phyloP scores from a whole-genome alignment of 75 land plant species.

The Cunninghamia lanceolata region DNA sequence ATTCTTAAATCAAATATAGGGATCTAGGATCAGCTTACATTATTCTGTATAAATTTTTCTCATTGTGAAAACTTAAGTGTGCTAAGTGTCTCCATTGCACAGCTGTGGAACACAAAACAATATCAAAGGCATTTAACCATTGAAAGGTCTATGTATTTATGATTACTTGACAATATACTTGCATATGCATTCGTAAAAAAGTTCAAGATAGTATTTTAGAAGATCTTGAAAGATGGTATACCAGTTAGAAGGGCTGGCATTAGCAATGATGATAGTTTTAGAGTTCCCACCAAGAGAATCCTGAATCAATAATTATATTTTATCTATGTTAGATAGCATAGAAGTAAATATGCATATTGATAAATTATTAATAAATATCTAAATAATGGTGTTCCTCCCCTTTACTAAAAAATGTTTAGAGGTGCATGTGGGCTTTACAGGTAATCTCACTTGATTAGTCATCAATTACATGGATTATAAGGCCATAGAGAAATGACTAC shows the following conservation, averaged over 20 bases:
- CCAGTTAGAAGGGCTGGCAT: slow-evolving; percentile 96
- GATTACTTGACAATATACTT: not conserved
- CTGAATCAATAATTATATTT: slow-evolving; percentile 31
- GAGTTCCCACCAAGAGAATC: slow-evolving; percentile 98
- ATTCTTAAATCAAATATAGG: not conserved
- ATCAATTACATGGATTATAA: no score
- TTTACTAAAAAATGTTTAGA: no score
- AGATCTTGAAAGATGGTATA: slow-evolving; percentile 16
- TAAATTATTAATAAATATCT: not conserved
- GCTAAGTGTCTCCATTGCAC: slow-evolving; percentile 89
- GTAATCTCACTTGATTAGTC: no score
- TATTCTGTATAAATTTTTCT: slow-evolving; percentile 92
- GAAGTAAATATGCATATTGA: not conserved
- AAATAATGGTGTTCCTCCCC: no score
- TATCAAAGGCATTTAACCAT: not conserved
- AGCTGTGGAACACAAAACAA: slow-evolving; percentile 39
- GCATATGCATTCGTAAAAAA: not conserved
- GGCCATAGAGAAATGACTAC: no score
- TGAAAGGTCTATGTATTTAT: not conserved
- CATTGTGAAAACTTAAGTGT: slow-evolving; percentile 99
- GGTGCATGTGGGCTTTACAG: no score
- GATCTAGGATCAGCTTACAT: slow-evolving; percentile 53
- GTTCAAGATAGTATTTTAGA: not conserved
- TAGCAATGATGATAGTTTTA: slow-evolving; percentile 93
- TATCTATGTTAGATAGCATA: not conserved